Percentiles rank a stretch among this genome's conserved stretches.
These are phyloP conservation scores for Strigomonas culicis DNA, from an alignment of 208 protist genomes.

Conservation along the genomic window DNA sequence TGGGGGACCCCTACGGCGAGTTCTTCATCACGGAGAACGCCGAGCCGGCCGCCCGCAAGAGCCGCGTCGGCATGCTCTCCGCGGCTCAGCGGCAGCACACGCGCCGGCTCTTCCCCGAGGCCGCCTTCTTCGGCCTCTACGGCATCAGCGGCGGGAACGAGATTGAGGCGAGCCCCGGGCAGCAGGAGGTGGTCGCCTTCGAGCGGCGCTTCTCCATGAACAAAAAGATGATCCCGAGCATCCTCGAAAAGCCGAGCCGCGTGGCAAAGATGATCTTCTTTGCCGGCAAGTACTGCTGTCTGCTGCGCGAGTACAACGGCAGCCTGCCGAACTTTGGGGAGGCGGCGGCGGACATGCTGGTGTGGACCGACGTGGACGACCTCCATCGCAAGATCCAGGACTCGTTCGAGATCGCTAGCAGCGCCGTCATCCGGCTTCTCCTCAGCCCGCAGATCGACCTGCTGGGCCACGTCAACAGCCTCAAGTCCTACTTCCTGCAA, in stretches of 20 bases:
- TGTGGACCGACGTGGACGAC: slow-evolving; percentile 66
- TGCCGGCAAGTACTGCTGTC: slow-evolving; percentile 83
- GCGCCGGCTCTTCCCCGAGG: slow-evolving; percentile 24
- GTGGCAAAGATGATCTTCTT: slow-evolving; percentile 85
- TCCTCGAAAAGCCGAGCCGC: slow-evolving; percentile 49
- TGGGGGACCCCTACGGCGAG: slow-evolving; percentile 80
- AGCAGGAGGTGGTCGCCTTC: slow-evolving; percentile 40
- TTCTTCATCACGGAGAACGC: slow-evolving; percentile 77
- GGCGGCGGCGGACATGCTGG: slow-evolving; percentile 30
- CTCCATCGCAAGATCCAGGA: slow-evolving; percentile 67
- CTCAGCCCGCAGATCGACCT: slow-evolving; percentile 70
- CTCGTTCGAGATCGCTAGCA: slow-evolving; percentile 75
- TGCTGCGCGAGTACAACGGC: slow-evolving; percentile 77
- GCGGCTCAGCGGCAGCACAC: slow-evolving; percentile 23
- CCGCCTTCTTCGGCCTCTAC: slow-evolving; percentile 12
- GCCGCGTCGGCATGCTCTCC: slow-evolving; percentile 10
- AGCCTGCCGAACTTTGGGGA: slow-evolving; percentile 52
- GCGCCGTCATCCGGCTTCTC: slow-evolving; percentile 69
- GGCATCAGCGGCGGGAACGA: not conserved
- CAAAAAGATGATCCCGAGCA: slow-evolving; percentile 72
- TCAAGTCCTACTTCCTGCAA: slow-evolving; percentile 85
- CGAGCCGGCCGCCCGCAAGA: slow-evolving; percentile 7
- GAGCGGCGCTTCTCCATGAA: slow-evolving; percentile 85
- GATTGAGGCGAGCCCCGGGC: slow-evolving; percentile 1
- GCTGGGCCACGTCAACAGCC: slow-evolving; percentile 59